These are phyloP conservation scores for Dactylellina sp. DNA, from an alignment of 2,329 filamentous ascomycete species.

Conservation along the genomic window DNA sequence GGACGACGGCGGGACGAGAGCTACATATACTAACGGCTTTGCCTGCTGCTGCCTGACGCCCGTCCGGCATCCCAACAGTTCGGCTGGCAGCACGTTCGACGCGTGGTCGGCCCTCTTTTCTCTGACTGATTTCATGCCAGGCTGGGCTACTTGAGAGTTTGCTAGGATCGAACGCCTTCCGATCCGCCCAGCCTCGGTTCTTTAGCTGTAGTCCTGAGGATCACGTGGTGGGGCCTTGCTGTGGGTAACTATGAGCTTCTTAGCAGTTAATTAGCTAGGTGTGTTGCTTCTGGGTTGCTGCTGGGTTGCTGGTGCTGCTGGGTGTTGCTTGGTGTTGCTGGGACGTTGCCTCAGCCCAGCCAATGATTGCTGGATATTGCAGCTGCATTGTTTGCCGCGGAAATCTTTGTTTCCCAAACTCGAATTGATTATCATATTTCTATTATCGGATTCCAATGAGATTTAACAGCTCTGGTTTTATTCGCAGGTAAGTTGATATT, in stretches of 20 bases:
- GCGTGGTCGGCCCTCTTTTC: slow-evolving; percentile 22
- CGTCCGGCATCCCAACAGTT: slow-evolving; percentile 54
- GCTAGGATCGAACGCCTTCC: slow-evolving; percentile 54
- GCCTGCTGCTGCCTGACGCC: slow-evolving; percentile 57
- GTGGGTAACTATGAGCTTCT: too few relatives aligned
- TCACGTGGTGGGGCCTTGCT: slow-evolving; percentile 1
- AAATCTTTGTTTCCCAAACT: neutral
- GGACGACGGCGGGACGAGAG: slow-evolving; percentile 55
- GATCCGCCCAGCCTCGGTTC: slow-evolving; percentile 52
- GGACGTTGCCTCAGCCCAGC: slow-evolving; percentile 15
- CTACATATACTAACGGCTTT: slow-evolving; percentile 58
- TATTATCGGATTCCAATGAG: neutral
- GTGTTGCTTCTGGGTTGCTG: too few relatives aligned
- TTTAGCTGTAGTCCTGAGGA: neutral
- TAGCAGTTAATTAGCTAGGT: too few relatives aligned
- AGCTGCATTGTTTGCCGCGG: neutral
- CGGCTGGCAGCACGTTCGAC: slow-evolving; percentile 52
- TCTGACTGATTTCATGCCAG: slow-evolving; percentile 16
- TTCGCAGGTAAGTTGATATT: slow-evolving; percentile 13
- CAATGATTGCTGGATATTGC: neutral
- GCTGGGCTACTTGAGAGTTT: slow-evolving; percentile 21
- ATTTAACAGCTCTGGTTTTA: slow-evolving; percentile 11
- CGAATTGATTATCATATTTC: too few relatives aligned
- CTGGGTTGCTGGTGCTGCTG: too few relatives aligned
- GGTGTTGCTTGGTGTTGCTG: slow-evolving; percentile 6